A percentile compares a stretch with the other conserved stretches of the same genome.
Evolutionary conservation across 2,329 filamentous ascomycete species (phyloP).

Genomic region (Fusarium solani-melongenae): DNA sequence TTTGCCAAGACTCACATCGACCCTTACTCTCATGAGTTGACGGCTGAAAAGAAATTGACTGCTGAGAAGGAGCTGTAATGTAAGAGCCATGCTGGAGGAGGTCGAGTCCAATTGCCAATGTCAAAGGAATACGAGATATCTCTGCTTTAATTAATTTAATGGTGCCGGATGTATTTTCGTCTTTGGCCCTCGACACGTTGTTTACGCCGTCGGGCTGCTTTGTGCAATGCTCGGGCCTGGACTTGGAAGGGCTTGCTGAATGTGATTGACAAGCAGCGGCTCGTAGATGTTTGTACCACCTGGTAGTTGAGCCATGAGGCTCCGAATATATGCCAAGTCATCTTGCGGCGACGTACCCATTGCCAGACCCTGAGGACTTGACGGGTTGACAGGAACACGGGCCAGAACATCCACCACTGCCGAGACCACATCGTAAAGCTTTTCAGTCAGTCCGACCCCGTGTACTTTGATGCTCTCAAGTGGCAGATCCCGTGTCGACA

Average conservation of each 20-base stretch:
- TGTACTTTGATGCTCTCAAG: slow-evolving; percentile 55
- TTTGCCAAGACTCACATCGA: slow-evolving; percentile 54
- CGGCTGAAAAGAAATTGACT: slow-evolving; percentile 4
- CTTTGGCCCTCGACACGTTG: background rate
- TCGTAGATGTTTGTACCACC: slow-evolving; percentile 53
- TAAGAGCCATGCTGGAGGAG: background rate
- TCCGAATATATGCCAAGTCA: slow-evolving; percentile 51
- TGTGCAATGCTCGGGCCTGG: slow-evolving; percentile 21
- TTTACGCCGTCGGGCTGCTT: background rate
- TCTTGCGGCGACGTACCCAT: slow-evolving; percentile 48
- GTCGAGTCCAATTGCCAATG: background rate
- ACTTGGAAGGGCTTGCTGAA: slow-evolving; percentile 49
- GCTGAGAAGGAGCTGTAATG: slow-evolving; percentile 21
- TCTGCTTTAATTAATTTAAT: background rate
- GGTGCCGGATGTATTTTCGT: background rate
- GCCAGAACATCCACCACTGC: slow-evolving; percentile 58
- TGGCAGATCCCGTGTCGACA: slow-evolving; percentile 52
- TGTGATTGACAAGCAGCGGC: slow-evolving; percentile 53
- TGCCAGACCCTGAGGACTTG: slow-evolving; percentile 38
- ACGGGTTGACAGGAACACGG: slow-evolving; percentile 50
- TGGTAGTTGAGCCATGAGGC: slow-evolving; percentile 52
- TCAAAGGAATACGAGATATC: background rate
- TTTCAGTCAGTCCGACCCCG: slow-evolving; percentile 59
- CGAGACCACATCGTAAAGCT: slow-evolving; percentile 58
- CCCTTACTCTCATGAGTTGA: slow-evolving; percentile 43